Evolutionary conservation across 345 rosid species (phyloP), one percentile per base, ranked within the genome.

Genomic region (Draba incana): DNA sequence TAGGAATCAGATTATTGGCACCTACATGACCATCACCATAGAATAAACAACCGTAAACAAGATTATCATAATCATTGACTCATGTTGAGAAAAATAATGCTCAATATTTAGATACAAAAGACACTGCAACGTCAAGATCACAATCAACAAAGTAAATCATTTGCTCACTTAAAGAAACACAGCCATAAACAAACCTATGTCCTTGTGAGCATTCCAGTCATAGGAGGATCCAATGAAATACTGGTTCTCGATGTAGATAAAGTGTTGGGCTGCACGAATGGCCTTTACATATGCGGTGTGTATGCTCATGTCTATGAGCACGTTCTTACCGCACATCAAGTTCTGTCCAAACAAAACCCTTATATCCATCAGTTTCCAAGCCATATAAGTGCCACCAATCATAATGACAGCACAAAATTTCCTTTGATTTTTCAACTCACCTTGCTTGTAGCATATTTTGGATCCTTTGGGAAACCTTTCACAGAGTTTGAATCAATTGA

Each of bases 301-400:
- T 80, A 93, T 93, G 91, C 98, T 93, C 98, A 93, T 90, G 83
- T 93, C 98, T 47, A 93, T 93, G 57, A 93, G 88, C 49, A 90
- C 86, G 71, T 93, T 88, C 86, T 93, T 93, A 50, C 97, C 97
- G 43, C 94, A 90, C 28, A 93, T 79, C 76, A 93, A 80, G 58
- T 85, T 88, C 97, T 93, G 88, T 79, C 51, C 68, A 78, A 77
- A 68, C 46, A 62, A 57, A 80, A 24, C 15, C 62, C 53, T 11
- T 70, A 8, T 37, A 60, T 25, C 53, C 24, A 64, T 79, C 51
- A 83, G 41, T 57, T 41, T 54, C 66, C 31, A 14, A 33, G 55
- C 37, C 20, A 56, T 66, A 56, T 12, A 64, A 24, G 37, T 38
- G 6, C 27, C 55, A 57, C 24, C 31, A n/a, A 27, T 25, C 2